Percentiles rank a stretch among this genome's conserved stretches.
phyloP scores from a whole-genome alignment of 2,329 filamentous ascomycete species.

The Colletotrichum neosansevieriae region DNA sequence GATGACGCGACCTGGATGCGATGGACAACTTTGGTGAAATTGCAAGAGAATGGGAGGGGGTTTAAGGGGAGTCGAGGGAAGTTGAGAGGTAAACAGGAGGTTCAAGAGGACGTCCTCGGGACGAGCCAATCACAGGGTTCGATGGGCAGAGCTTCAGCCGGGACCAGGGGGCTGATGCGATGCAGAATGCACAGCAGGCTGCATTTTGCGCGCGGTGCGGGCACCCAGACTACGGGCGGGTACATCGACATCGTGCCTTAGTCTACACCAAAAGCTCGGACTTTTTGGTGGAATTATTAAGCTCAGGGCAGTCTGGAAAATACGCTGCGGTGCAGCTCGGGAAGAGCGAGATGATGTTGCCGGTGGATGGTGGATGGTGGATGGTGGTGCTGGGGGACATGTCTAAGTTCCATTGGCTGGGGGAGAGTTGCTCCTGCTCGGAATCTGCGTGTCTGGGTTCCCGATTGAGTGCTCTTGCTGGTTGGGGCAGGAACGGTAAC shows the following conservation, averaged over 20 bases:
- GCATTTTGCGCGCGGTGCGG: constrained; percentile 34
- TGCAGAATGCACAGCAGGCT: constrained; percentile 31
- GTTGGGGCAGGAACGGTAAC: no score
- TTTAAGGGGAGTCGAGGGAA: constrained; percentile 30
- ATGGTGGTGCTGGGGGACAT: no score
- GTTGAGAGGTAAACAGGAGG: constrained; percentile 40
- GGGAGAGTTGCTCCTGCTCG: constrained; percentile 1
- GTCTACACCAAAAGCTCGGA: constrained; percentile 10
- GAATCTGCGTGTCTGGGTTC: constrained; percentile 35
- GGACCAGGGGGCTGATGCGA: constrained; percentile 41
- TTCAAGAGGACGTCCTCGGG: constrained; percentile 36
- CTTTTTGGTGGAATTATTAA: constrained; percentile 10
- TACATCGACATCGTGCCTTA: neutral
- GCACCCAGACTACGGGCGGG: constrained; percentile 9
- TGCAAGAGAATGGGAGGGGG: constrained; percentile 31
- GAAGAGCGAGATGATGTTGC: neutral
- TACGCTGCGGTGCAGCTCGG: constrained; percentile 11
- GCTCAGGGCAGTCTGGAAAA: constrained; percentile 5
- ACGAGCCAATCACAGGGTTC: constrained; percentile 36
- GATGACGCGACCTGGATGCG: constrained; percentile 31
- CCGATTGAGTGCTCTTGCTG: no score
- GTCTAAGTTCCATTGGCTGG: neutral
- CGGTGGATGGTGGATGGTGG: neutral
- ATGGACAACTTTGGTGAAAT: constrained; percentile 28
- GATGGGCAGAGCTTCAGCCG: constrained; percentile 39